These are phyloP conservation scores for Taphrina wiesneri DNA, from an alignment of 1,139 yeast species.

Conservation along the genomic window DNA sequence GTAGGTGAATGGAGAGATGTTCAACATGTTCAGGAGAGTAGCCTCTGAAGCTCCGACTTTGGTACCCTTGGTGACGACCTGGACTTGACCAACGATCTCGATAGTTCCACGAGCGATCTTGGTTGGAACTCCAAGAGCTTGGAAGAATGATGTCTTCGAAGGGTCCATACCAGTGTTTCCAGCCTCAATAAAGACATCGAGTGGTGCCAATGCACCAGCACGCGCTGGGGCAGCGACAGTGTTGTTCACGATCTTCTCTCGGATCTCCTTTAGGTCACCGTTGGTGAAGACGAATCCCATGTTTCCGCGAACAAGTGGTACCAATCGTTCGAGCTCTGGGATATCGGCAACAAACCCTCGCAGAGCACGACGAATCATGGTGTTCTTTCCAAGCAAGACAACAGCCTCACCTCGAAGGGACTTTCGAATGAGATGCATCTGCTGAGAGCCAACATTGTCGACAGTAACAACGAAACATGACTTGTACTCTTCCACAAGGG, in stretches of 20 bases:
- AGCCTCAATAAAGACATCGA: conserved; percentile 95
- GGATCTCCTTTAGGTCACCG: conserved; percentile 84
- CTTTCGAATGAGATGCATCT: conserved; percentile 99
- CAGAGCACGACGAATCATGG: conserved; percentile 99
- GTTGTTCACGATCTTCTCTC: conserved; percentile 83
- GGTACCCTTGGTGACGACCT: conserved; percentile 81
- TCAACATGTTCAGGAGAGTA: conserved; percentile 95
- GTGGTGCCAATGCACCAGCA: conserved; percentile 99
- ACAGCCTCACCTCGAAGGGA: conserved; percentile 91
- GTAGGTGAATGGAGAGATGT: conserved; percentile 99
- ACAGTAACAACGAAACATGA: conserved; percentile 98
- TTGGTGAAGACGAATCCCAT: conserved; percentile 99
- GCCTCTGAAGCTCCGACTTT: conserved; percentile 99
- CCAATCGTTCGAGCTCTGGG: conserved; percentile 93
- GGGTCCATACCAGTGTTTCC: conserved; percentile 99
- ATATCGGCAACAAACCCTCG: conserved; percentile 91
- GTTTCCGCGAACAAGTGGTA: conserved; percentile 95
- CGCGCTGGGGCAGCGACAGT: conserved; percentile 99
- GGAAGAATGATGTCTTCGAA: conserved; percentile 99
- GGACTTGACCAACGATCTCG: conserved; percentile 96
- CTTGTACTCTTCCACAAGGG: conserved; percentile 93
- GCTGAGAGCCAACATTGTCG: conserved; percentile 99
- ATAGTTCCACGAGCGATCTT: conserved; percentile 99
- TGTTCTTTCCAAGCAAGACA: conserved; percentile 99
- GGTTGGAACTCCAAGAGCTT: conserved; percentile 99